phyloP scores from a whole-genome alignment of 768 basidiomycete species.

The Rhizopogon vesiculosus region DNA sequence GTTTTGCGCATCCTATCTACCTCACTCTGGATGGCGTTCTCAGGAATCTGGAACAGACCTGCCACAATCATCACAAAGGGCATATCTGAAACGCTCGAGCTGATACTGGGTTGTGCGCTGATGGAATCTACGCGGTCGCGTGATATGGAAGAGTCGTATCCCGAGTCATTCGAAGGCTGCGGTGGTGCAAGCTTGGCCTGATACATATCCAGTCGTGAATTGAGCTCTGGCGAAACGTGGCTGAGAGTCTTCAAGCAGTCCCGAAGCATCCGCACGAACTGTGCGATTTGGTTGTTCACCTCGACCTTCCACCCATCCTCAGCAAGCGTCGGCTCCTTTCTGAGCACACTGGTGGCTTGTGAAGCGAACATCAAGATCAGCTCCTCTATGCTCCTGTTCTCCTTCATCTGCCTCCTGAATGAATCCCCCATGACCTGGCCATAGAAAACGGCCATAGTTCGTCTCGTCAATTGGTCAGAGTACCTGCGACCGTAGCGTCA shows the following conservation, averaged over 20 bases:
- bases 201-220: conserved; percentile 79
- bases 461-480: conserved; percentile 83
- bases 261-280: conserved; percentile 81
- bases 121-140: conserved; percentile 51
- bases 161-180: conserved; percentile 54
- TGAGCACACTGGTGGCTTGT: conserved; percentile 79
- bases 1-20: conserved; percentile 58
- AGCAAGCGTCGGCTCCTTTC: conserved; percentile 81
- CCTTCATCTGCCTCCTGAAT: conserved; percentile 89
- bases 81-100: conserved; percentile 67
- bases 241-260: conserved; percentile 71
- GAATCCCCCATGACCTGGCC: conserved; percentile 81
- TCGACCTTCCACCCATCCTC: conserved; percentile 92
- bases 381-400: conserved; percentile 96
- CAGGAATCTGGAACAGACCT: conserved; percentile 68
- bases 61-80: conserved; percentile 66
- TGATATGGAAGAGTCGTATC: conserved; percentile 61
- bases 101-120: conserved; percentile 30
- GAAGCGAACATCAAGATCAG: conserved; percentile 96
- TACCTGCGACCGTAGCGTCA: conserved; percentile 45
- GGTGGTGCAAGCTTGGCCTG: conserved; percentile 72
- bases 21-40: conserved; percentile 65
- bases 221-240: conserved; percentile 81
- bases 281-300: conserved; percentile 86
- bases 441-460: conserved; percentile 91